phyloP scores from a whole-genome alignment of 495 filamentous ascomycete species.

The Rostrohypoxylon terebratum region DNA sequence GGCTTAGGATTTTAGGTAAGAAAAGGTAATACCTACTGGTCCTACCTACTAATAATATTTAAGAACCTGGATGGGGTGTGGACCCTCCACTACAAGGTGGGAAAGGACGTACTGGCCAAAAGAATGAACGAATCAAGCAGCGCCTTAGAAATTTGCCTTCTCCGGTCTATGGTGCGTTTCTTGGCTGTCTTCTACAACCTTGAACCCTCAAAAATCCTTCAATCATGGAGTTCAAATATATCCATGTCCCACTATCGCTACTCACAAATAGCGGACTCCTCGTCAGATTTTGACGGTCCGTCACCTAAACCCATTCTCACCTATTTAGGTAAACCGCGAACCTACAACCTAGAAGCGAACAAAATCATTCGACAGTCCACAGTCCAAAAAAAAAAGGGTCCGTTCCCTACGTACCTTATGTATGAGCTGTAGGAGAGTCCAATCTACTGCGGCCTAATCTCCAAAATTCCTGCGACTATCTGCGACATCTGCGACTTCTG shows the following conservation, averaged over 20 bases:
- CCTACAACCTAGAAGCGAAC: slow-evolving; percentile 2
- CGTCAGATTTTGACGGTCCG: slow-evolving; percentile 24
- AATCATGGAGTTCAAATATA: slow-evolving; percentile 37
- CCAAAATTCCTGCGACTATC: slow-evolving; percentile 18
- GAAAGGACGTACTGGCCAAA: slow-evolving; percentile 23
- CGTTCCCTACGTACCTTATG: slow-evolving; percentile 22
- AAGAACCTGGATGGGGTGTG: slow-evolving; percentile 37
- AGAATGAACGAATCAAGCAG: slow-evolving; percentile 41
- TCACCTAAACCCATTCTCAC: slow-evolving; percentile 22
- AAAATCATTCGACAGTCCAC: slow-evolving; percentile 17
- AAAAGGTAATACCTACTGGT: no score
- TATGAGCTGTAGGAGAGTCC: not conserved
- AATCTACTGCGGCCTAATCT: slow-evolving; percentile 37
- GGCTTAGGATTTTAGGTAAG: slow-evolving; percentile 7
- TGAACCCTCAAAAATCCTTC: slow-evolving; percentile 38
- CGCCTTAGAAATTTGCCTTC: slow-evolving; percentile 33
- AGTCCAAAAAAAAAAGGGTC: slow-evolving; percentile 17
- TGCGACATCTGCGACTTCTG: slow-evolving; percentile 28
- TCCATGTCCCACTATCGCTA: slow-evolving; percentile 38
- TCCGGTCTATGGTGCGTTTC: slow-evolving; percentile 33
- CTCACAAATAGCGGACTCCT: slow-evolving; percentile 33
- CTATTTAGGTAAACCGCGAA: slow-evolving; percentile 25
- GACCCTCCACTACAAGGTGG: slow-evolving; percentile 8
- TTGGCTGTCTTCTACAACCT: slow-evolving; percentile 26
- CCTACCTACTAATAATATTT: no score